phyloP scores from a whole-genome alignment of 2,329 filamentous ascomycete genomes.

The Aspergillus sp. region DNA sequence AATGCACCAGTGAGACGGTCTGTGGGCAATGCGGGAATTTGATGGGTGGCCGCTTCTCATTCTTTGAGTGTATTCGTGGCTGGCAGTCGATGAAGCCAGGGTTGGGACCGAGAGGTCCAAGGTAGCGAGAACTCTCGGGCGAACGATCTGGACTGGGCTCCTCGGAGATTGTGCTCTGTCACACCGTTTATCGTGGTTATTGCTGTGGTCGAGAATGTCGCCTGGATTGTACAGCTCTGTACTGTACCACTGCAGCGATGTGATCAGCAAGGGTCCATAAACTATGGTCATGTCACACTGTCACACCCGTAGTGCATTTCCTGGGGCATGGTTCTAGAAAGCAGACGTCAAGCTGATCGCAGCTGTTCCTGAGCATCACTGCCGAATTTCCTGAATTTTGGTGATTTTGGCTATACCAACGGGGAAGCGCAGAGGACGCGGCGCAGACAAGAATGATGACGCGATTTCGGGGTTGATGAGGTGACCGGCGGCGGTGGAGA shows the following conservation, averaged over 20 bases:
- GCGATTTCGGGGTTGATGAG: constrained; percentile 36
- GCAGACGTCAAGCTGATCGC: neutral
- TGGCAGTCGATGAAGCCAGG: neutral
- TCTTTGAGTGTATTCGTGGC: neutral
- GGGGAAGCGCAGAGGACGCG: neutral
- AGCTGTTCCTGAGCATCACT: neutral
- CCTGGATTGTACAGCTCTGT: too few species aligned
- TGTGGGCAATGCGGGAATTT: neutral
- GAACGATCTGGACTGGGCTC: neutral
- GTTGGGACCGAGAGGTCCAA: neutral
- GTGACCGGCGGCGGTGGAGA: constrained; percentile 19
- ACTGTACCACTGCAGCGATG: neutral
- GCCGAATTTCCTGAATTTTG: neutral
- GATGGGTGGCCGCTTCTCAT: neutral
- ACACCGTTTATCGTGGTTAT: too few species aligned
- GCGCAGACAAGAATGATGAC: constrained; percentile 25
- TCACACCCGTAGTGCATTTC: neutral
- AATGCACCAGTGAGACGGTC: neutral
- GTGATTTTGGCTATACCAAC: neutral
- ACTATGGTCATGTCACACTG: neutral
- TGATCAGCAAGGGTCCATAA: neutral
- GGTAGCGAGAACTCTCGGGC: neutral
- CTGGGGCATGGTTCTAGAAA: neutral
- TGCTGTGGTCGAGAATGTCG: too few species aligned
- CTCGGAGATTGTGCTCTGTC: too few species aligned